phyloP scores from a whole-genome alignment of 2,329 filamentous ascomycete genomes.

The Endothia cerciana region DNA sequence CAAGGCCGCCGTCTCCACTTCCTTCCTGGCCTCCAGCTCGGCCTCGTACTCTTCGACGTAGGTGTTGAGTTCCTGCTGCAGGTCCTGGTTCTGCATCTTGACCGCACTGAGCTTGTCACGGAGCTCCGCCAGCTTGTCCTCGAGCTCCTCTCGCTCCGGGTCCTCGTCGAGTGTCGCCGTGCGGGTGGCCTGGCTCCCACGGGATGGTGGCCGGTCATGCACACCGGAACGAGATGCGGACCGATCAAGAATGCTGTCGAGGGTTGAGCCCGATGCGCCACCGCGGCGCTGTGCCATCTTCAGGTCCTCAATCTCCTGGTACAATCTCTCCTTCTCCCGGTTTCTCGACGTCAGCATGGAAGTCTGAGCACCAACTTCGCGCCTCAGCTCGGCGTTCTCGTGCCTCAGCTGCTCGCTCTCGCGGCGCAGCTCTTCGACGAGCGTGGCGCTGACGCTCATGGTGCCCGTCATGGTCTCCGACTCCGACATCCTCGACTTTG shows the following conservation, averaged over 20 bases:
- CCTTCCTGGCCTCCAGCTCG: slow-evolving; percentile 65
- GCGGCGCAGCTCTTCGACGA: slow-evolving; percentile 74
- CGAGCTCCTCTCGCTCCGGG: slow-evolving; percentile 80
- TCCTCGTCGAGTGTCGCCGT: slow-evolving; percentile 68
- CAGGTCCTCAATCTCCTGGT: slow-evolving; percentile 95
- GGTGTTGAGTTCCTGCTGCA: slow-evolving; percentile 80
- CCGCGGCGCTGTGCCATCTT: slow-evolving; percentile 83
- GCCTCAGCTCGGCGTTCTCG: slow-evolving; percentile 88
- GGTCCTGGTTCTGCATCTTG: slow-evolving; percentile 86
- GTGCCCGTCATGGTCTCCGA: slow-evolving; percentile 55
- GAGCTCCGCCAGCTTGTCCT: slow-evolving; percentile 79
- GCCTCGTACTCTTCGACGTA: slow-evolving; percentile 80
- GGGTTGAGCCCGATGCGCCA: slow-evolving; percentile 64
- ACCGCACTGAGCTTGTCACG: slow-evolving; percentile 86
- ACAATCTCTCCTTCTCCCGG: slow-evolving; percentile 89
- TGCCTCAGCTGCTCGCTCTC: slow-evolving; percentile 79
- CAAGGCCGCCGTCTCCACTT: slow-evolving; percentile 60
- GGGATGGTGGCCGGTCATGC: slow-evolving; percentile 73
- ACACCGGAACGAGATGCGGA: slow-evolving; percentile 80
- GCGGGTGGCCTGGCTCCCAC: slow-evolving; percentile 70
- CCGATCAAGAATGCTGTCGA: slow-evolving; percentile 92
- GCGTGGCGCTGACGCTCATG: slow-evolving; percentile 58
- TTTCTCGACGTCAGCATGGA: slow-evolving; percentile 97
- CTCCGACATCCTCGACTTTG: slow-evolving; percentile 55
- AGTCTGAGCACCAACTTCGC: slow-evolving; percentile 92